Evolutionary conservation across 108 stramenopile species (phyloP), one percentile per base, ranked within the genome.

Genomic region (Epithemia pelagica): DNA sequence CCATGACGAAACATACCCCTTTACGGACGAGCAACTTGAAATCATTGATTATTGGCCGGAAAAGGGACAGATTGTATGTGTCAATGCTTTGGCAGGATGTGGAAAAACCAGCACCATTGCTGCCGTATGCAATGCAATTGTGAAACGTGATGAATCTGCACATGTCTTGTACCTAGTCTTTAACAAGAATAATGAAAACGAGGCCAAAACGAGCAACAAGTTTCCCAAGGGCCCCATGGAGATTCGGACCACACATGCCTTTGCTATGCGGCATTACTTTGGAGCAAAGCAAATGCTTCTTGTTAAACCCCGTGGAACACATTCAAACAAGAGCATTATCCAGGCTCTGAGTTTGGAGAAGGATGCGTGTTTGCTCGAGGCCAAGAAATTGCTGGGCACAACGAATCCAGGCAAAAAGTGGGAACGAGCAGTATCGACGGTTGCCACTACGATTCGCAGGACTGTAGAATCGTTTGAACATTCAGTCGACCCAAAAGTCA

Each of bases 221-320:
- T 76, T 76, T 46, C 75, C 70, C 21, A 70, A 70, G 32, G 0
- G 28, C 10, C 18, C 32, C 23, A 64, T 76, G 59, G 70, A 76
- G 65, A 76, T 76, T 46, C 23, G 70, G 25, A 76, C 75, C 23
- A 76, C 70, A 15, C 70, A 70, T 71, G 31, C 69, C 10, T 71
- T 30, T 46, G 75, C 53, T 18, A 37, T 67, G 22, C 2, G 70
- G 28, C 58, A 66, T 46, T 76, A 56, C n/a, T 76, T 76, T 71
- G 59, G 69, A 2, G 29, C 61, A 15, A 56, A 62, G 1, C n/a
- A 62, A 21, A 51, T 63, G 68, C 29, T 30, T 52, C 30, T 33
- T 10, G 37, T 46, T 5, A 46, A 46, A 15, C 37, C 37, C 37
- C 15, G 37, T 46, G 37, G 10, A 5, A 46, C 10, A 5, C 5